These are phyloP conservation scores for Septoria petroselini DNA, from an alignment of 2,329 filamentous ascomycete genomes.

Conservation along the genomic window DNA sequence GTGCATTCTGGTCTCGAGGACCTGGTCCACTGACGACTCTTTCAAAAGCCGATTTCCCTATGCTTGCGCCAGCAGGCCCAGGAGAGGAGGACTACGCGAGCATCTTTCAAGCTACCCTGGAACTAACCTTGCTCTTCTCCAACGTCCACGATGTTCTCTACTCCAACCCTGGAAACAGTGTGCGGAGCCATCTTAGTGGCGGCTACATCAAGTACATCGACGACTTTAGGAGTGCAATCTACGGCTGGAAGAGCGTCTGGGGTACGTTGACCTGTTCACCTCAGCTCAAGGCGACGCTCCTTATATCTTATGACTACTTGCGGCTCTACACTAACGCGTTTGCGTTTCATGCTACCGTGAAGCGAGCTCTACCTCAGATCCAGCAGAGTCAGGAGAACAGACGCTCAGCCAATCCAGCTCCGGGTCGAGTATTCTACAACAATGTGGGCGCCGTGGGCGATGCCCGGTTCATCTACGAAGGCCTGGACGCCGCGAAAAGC, in stretches of 20 bases:
- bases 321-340: constrained; percentile 73
- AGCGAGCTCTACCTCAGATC: constrained; percentile 42
- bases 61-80: constrained; percentile 56
- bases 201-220: constrained; percentile 74
- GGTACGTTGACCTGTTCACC: constrained; percentile 63
- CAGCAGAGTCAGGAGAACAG: constrained; percentile 26
- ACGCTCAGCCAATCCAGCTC: constrained; percentile 23
- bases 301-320: constrained; percentile 70
- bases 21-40: constrained; percentile 65
- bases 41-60: constrained; percentile 65
- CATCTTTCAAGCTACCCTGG: constrained; percentile 68
- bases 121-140: constrained; percentile 68
- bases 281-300: constrained; percentile 63
- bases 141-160: constrained; percentile 73
- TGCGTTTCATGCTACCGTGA: constrained; percentile 68
- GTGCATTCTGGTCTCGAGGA: constrained; percentile 71
- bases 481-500: constrained; percentile 50
- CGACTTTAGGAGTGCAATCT: constrained; percentile 66
- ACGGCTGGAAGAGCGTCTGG: constrained; percentile 69
- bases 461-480: constrained; percentile 51
- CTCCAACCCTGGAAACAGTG: constrained; percentile 66
- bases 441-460: constrained; percentile 51
- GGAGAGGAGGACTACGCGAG: constrained; percentile 65
- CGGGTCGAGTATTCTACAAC: constrained; percentile 45
- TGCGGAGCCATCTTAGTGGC: constrained; percentile 66